Base-by-base conservation (phyloP, 371 early-diverging fungal species). In the Nematocida major region DNA sequence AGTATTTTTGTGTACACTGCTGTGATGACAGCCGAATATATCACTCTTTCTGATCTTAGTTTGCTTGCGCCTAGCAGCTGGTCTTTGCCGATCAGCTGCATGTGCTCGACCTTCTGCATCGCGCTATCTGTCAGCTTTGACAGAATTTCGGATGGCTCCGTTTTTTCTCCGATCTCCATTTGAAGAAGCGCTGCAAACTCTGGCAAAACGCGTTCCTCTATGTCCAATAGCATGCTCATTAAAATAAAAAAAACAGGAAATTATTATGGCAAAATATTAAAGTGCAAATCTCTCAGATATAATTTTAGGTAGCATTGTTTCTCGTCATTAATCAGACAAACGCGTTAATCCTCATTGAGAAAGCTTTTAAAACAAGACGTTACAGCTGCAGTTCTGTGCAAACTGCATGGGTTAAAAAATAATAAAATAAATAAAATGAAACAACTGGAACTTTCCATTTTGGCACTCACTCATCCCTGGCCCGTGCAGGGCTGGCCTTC, bases 261-360 rank as follows among this genome's bases (percentile, higher is more conserved):
- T 39, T 38, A 47, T 42, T n/a, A 68, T 36, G 3, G 40, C 26
- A 68, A 68, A 68, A 59, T 40, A 47, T 73, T 73, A 73, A 49
- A 5, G 28, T 2, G 4, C 45, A 65, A 73, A 4, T 63, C 62
- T 62, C 76, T 47, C 43, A 61, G 48, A 73, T 32, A 43, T 73
- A 36, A 39, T n/a, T 63, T 73, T 66, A 73, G 76, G 76, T 73
- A 73, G 76, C 76, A 45, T 73, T 73, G 62, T 61, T 73, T 73
- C 62, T 63, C 76, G 7, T 73, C 76, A 73, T 42, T 7, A 7
- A 62, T 73, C 76, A 73, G 76, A 63, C 76, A 73, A 73, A 73
- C 76, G 76, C 76, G 48, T 9, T 32, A 32, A 24, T 73, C 76
- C 9, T 73, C 76, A 73, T 73, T 45, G 76, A 57, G 49, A 63